Percentiles rank a stretch among this genome's conserved stretches.
These are phyloP conservation scores for Suillus hirtellus DNA, from an alignment of 768 basidiomycete genomes.

Conservation along the genomic window DNA sequence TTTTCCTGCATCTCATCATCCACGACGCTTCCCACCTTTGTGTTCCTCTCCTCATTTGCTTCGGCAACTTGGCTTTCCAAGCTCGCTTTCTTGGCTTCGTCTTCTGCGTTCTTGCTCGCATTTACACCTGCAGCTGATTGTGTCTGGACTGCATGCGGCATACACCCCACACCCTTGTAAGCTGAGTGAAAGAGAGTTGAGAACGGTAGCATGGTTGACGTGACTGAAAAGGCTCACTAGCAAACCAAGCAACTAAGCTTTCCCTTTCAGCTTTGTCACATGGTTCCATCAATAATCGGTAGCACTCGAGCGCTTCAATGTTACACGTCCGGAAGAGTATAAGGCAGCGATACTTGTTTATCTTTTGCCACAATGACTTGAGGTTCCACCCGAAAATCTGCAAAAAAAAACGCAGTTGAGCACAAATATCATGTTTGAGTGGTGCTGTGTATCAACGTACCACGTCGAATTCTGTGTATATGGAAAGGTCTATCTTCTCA, in stretches of 20 bases:
- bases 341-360: neutral
- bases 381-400: neutral
- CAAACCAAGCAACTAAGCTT: neutral
- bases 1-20: no score
- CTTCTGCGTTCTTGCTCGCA: no score
- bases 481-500: neutral
- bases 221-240: neutral
- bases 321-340: neutral
- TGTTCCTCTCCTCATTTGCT: no score
- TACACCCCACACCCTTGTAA: neutral
- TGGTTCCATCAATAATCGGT: neutral
- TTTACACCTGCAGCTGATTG: no score
- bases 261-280: neutral
- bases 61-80: no score
- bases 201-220: neutral
- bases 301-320: neutral
- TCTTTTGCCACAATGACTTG: neutral
- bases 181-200: neutral
- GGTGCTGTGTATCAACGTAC: neutral
- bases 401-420: neutral
- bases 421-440: neutral
- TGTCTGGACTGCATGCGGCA: neutral
- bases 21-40: no score
- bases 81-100: no score
- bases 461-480: neutral